phyloP scores from a whole-genome alignment of 345 rosid genomes.

The Salix dunnii region DNA sequence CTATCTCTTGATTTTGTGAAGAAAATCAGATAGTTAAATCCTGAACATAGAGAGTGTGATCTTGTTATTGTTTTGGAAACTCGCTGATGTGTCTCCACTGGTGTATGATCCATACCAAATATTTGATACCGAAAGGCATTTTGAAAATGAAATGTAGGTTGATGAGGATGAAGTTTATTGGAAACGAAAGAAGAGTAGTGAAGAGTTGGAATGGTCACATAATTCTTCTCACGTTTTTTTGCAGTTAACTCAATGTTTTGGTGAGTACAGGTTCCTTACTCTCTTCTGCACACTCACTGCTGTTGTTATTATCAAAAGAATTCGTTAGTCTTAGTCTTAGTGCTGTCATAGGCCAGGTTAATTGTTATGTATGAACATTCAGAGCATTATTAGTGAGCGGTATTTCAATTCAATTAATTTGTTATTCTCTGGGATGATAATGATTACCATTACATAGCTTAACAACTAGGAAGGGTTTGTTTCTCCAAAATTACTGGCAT shows the following conservation, averaged over 20 bases:
- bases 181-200: slow-evolving; percentile 61
- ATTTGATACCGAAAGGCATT: slow-evolving; percentile 14
- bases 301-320: background rate
- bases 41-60: background rate
- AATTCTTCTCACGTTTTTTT: slow-evolving; percentile 56
- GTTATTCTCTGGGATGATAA: background rate
- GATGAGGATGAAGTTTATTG: slow-evolving; percentile 83
- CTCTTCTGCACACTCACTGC: background rate
- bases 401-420: background rate
- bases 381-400: background rate
- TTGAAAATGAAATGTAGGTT: slow-evolving; percentile 50
- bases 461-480: background rate
- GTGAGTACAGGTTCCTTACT: background rate
- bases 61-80: slow-evolving; percentile 6
- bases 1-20: background rate
- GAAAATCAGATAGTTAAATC: background rate
- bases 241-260: slow-evolving; percentile 63
- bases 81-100: background rate
- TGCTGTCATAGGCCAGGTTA: background rate
- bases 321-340: background rate
- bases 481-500: background rate
- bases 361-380: background rate
- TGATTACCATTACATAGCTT: background rate
- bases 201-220: slow-evolving; percentile 72
- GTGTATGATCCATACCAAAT: slow-evolving; percentile 1